Base-by-base conservation (phyloP, 1,284 basidiomycete genomes). In the Puccinia polysora region DNA sequence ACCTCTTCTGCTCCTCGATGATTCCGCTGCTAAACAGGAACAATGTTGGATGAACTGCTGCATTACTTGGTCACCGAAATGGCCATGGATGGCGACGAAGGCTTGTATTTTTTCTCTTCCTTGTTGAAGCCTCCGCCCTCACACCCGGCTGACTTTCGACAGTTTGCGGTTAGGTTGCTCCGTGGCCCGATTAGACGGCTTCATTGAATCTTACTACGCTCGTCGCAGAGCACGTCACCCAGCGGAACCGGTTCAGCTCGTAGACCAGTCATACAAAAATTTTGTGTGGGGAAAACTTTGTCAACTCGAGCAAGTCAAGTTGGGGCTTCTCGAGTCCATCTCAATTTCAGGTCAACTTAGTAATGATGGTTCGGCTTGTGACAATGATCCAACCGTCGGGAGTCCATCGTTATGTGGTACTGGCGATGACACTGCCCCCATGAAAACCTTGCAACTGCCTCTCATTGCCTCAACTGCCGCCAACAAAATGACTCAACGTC, bases 31-130 rank as follows among this genome's bases (percentile, higher is more conserved):
- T n/a, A n/a, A n/a, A n/a, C n/a, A n/a, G n/a, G n/a, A n/a, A 70
- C 14, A 28, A 71, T 71, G 69, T 40, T 71, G 25, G 69, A 71
- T 40, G 69, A 64, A 30, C 28, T 71, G 49, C 25, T 71, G 43
- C 56, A 55, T 18, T 38, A 64, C 36, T 25, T 71, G 5, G 38
- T 71, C 34, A 64, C 69, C 5, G 69, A 71, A 43, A 71, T 71
- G 69, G 69, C 69, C 36, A 71, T 71, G 69, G 69, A 71, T 71
- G 69, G 69, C 30, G 69, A 71, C 20, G 69, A 71, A 71, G 69
- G 69, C 55, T 63, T 34, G 45, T 38, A 3, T 52, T 5, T 34
- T 32, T 55, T 20, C 20, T 36, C 2, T 43, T 30, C 8, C 53
- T 56, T 55, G 28, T n/a, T 18, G 0, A 6, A 38, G 23, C 40